A percentile compares a stretch with the other conserved stretches of the same genome.
Conservation (phyloP, 805 yeast genomes). For the Schizosaccharomyces japonicus region DNA sequence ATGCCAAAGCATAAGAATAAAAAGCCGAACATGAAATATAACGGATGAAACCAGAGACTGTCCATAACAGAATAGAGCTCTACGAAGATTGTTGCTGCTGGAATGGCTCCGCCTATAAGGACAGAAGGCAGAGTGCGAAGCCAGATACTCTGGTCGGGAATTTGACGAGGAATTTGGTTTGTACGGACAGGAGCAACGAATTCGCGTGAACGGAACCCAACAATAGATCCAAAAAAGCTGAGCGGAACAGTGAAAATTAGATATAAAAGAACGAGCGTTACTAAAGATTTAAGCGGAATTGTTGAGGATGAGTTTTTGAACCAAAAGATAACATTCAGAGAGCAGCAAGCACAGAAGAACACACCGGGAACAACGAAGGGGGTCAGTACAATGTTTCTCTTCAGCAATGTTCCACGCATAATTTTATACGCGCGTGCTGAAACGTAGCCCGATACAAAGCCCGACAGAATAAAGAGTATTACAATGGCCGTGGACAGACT, state of each 20-base stretch:
- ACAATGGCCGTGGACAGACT: slow-evolving; percentile 77
- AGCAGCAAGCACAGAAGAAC: slow-evolving; percentile 36
- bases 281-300: slow-evolving; percentile 73
- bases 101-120: slow-evolving; percentile 68
- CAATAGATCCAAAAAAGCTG: slow-evolving; percentile 57
- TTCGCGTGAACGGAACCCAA: slow-evolving; percentile 40
- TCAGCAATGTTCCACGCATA: slow-evolving; percentile 84
- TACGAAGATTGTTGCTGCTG: slow-evolving; percentile 83
- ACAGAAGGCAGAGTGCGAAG: slow-evolving; percentile 42
- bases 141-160: slow-evolving; percentile 76
- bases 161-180: slow-evolving; percentile 88
- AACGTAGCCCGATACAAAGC: slow-evolving; percentile 66
- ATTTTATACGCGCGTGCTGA: slow-evolving; percentile 68
- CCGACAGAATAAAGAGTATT: slow-evolving; percentile 55
- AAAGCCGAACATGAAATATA: slow-evolving; percentile 95
- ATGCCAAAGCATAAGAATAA: slow-evolving; percentile 66
- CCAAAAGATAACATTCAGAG: slow-evolving; percentile 62
- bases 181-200: slow-evolving; percentile 60
- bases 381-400: slow-evolving; percentile 55
- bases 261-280: slow-evolving; percentile 66
- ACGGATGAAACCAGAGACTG: slow-evolving; percentile 79
- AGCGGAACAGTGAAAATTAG: slow-evolving; percentile 63
- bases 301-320: slow-evolving; percentile 74
- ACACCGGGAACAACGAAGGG: slow-evolving; percentile 71
- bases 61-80: slow-evolving; percentile 82